These are phyloP conservation scores for Cutaneotrichosporon cyanovorans DNA, from an alignment of 1,284 basidiomycete genomes.

Conservation along the genomic window DNA sequence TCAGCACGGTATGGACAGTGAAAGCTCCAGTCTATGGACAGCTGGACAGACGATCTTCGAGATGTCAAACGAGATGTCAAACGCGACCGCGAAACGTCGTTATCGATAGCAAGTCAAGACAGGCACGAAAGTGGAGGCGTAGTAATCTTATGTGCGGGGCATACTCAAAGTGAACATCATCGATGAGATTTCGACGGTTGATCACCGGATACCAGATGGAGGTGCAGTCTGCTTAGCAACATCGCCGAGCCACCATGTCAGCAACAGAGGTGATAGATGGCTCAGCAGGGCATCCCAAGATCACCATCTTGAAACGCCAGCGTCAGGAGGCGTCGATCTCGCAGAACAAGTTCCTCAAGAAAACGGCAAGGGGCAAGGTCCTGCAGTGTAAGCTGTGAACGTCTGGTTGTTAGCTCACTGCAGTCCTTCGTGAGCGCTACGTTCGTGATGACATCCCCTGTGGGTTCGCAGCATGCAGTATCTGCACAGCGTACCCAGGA, in stretches of 20 bases:
- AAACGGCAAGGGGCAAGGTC: constrained; percentile 89
- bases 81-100: too few species aligned
- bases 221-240: too few species aligned
- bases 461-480: constrained; percentile 64
- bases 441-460: constrained; percentile 90
- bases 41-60: too few species aligned
- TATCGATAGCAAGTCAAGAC: too few species aligned
- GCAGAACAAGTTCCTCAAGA: constrained; percentile 85
- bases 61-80: too few species aligned
- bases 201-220: too few species aligned
- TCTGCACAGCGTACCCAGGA: constrained; percentile 51
- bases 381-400: constrained; percentile 62
- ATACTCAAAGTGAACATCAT: too few species aligned
- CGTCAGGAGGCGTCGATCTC: constrained; percentile 64
- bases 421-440: constrained; percentile 90
- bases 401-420: background rate
- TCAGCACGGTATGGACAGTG: too few species aligned
- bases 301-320: constrained; percentile 70
- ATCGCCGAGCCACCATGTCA: constrained; percentile 8
- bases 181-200: too few species aligned
- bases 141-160: too few species aligned
- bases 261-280: constrained; percentile 3
- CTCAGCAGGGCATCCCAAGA: constrained; percentile 39
- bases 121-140: too few species aligned
- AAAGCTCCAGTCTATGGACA: too few species aligned